Evolutionary conservation across 768 basidiomycete species (phyloP).

Genomic region (Trametopsis cervina): DNA sequence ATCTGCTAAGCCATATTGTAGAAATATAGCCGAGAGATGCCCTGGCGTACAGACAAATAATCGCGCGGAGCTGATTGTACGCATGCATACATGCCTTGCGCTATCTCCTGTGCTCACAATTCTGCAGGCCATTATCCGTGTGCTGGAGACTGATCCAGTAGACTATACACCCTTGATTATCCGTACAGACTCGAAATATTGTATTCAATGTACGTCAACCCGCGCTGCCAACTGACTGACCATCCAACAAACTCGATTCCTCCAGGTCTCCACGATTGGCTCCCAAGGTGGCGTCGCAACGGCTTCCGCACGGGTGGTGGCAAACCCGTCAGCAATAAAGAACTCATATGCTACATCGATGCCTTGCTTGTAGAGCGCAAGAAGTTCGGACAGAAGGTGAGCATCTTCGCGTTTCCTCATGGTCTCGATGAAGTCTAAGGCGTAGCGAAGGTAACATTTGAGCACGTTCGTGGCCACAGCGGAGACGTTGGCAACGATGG

Average conservation of each 20-base stretch:
- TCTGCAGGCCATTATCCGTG: slow-evolving; percentile 83
- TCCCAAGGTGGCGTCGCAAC: slow-evolving; percentile 57
- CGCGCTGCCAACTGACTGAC: too few species aligned
- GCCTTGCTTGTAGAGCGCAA: slow-evolving; percentile 52
- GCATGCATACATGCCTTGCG: too few species aligned
- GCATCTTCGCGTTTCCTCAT: neutral
- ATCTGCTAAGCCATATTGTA: slow-evolving; percentile 22
- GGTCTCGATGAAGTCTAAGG: too few species aligned
- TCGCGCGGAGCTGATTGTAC: slow-evolving; percentile 79
- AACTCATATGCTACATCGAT: slow-evolving; percentile 64
- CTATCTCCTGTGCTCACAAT: too few species aligned
- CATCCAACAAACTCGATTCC: slow-evolving; percentile 11
- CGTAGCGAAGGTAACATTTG: slow-evolving; percentile 30
- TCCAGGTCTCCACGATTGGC: slow-evolving; percentile 63
- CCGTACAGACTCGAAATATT: slow-evolving; percentile 82
- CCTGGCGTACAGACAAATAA: slow-evolving; percentile 85
- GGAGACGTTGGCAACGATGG: slow-evolving; percentile 82
- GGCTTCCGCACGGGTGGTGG: slow-evolving; percentile 42
- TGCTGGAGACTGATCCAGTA: slow-evolving; percentile 66
- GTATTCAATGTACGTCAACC: slow-evolving; percentile 56
- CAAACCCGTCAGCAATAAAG: slow-evolving; percentile 62
- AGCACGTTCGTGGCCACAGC: slow-evolving; percentile 74
- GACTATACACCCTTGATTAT: slow-evolving; percentile 55
- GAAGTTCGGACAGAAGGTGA: slow-evolving; percentile 45
- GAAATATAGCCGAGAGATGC: slow-evolving; percentile 78